Evolutionary conservation across 139 green algal species (phyloP), one percentile per base, ranked within the genome.

Genomic region (Pleodorina starrii): DNA sequence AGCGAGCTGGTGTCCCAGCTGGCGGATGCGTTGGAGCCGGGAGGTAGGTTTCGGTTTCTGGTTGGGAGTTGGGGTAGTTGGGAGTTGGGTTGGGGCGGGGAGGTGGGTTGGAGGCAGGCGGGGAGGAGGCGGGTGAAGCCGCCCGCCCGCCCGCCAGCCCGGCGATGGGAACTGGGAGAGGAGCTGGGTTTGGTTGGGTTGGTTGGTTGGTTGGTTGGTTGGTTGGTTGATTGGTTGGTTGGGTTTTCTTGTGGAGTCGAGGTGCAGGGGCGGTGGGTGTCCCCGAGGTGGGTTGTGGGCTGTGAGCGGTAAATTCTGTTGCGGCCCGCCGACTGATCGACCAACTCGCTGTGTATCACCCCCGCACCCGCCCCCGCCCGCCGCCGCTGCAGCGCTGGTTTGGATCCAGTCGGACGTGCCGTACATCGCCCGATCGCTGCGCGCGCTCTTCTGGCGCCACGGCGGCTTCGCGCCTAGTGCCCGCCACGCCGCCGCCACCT

Each of bases 351-450:
- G 5, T 40, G 23, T 42, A 12, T 25, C n/a, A 12, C 25, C 42
- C 32, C 11, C 48, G n/a, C 46, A 11, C 48, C 76, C 54, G 16
- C n/a, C 50, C 12, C 76, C 38, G 29, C 9, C 76, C 75, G 3
- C 63, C 32, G 27, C 29, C 32, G 16, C 35, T 73, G 19, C 78
- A 85, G 78, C 54, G 21, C 51, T 85, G 54, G 54, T 85, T 2
- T 85, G 78, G 78, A 74, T 85, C 51, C 78, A 85, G 78, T 85
- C 78, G 2, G 78, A 85, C 35, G 78, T 85, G 78, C 78, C 43
- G 54, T 74, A 43, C 35, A 85, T 73, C 23, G 78, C 78, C 36
- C 9, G 16, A 10, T 57, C 51, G 21, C 40, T 74, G 25, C 78
- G 78, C 21, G 19, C 29, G 38, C 78, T 73, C 17, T 85, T 85